Conservation (phyloP, 257 asterid genomes). For the Schizonepeta tenuifolia region DNA sequence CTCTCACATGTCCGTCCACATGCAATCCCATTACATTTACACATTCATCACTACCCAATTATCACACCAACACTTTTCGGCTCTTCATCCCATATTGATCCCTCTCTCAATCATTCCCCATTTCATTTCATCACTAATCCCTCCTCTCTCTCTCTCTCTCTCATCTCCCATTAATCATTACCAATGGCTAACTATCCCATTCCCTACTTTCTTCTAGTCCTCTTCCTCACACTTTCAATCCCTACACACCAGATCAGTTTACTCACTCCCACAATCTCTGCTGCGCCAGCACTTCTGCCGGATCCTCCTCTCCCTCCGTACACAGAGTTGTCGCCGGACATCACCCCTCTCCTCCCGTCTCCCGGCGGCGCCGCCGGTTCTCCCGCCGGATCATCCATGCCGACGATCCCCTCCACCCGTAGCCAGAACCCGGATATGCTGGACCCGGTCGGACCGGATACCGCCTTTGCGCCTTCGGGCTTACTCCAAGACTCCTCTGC, state of each 20-base stretch:
- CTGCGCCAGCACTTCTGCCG: constrained; percentile 55
- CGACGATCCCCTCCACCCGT: constrained; percentile 65
- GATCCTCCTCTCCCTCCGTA: constrained; percentile 45
- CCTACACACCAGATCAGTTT: constrained; percentile 34
- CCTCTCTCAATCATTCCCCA: constrained; percentile 16
- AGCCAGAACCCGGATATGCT: constrained; percentile 56
- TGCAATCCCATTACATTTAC: constrained; percentile 30
- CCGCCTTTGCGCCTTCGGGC: constrained; percentile 57
- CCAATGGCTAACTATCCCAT: constrained; percentile 37
- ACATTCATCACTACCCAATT: constrained; percentile 44
- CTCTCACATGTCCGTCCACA: constrained; percentile 45
- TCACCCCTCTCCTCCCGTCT: constrained; percentile 70
- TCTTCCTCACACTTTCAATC: constrained; percentile 33
- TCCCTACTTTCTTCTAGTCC: constrained; percentile 20
- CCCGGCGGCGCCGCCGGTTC: constrained; percentile 41
- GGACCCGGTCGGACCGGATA: constrained; percentile 48
- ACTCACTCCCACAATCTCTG: constrained; percentile 27
- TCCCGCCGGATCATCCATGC: constrained; percentile 44
- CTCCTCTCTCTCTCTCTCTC: neutral
- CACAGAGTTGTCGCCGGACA: constrained; percentile 58
- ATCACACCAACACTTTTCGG: constrained; percentile 30
- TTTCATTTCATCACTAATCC: neutral
- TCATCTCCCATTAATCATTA: constrained; percentile 27
- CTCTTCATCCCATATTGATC: constrained; percentile 51
- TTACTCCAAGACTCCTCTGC: constrained; percentile 48